Evolutionary conservation across 805 yeast species (phyloP), one percentile per base, ranked within the genome.

Genomic region (Ogataea haglerorum): DNA sequence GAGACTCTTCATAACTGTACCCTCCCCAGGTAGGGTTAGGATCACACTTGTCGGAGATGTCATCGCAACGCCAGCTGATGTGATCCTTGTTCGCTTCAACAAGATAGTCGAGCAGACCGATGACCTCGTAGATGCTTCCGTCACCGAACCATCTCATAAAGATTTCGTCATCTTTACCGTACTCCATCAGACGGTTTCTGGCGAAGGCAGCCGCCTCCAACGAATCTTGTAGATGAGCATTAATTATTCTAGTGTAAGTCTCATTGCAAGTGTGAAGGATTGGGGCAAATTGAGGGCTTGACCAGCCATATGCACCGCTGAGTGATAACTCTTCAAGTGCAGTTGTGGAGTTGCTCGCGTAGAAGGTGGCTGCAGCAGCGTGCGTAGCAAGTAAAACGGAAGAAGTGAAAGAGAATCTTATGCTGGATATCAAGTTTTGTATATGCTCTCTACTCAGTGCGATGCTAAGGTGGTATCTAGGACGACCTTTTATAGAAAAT

Each of bases 181-280:
- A 23, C 26, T 23, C 26, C 26, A 23, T 23, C 26, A 23, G 26
- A 23, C 24, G 43, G 19, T 36, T 45, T 31, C 36, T 35, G 15
- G 48, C 48, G 15, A 30, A 37, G 7, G 36, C 46, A 6, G 30
- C 30, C 30, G 30, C 30, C 30, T 27, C 30, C 30, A 27, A 27
- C 30, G 30, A 27, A 27, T 27, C 30, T 27, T 27, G 30, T 27
- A 27, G 30, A 27, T 27, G 30, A 27, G 30, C 30, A 27, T 27
- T 27, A 15, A 27, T 10, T 27, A 27, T 13, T 27, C 30, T 27
- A 27, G 30, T 27, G 30, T 27, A 27, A 27, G 30, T 27, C 30
- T 27, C 30, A 27, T 27, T 13, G 30, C 30, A 27, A 27, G 30
- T 27, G 30, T 27, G 17, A 27, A 27, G 30, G 30, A 27, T 27